A percentile compares a stretch with the other conserved stretches of the same genome.
Evolutionary conservation across 768 basidiomycete species (phyloP).

Genomic region (Baorangia bicolor): DNA sequence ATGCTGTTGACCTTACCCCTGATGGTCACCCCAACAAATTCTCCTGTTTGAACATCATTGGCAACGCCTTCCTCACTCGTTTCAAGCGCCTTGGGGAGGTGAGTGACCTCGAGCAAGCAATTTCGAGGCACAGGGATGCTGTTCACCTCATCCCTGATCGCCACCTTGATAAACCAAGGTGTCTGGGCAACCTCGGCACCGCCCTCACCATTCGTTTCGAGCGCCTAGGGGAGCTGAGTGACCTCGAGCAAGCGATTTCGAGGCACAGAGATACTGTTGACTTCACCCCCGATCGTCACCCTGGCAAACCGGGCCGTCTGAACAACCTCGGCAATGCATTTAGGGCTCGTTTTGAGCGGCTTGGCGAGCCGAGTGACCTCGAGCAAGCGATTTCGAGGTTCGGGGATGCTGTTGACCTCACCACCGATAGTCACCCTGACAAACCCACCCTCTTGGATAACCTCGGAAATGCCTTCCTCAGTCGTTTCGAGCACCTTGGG

Average conservation of each 20-base stretch:
- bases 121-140: not conserved
- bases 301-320: too few species aligned
- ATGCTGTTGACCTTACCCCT: not conserved
- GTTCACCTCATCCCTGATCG: not conserved
- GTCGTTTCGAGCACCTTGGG: too few species aligned
- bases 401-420: not conserved
- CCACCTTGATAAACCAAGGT: too few species aligned
- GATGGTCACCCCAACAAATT: not conserved
- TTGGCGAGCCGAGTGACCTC: too few species aligned
- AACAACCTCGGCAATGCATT: too few species aligned
- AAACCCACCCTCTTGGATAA: too few species aligned
- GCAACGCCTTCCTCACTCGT: not conserved
- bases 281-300: too few species aligned
- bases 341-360: too few species aligned
- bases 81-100: not conserved
- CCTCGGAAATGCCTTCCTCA: too few species aligned
- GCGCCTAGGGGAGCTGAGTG: not conserved
- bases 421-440: not conserved
- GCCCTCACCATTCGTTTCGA: too few species aligned
- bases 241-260: conserved; percentile 1
- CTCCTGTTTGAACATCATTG: too few species aligned
- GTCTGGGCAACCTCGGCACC: too few species aligned
- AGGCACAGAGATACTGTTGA: not conserved
- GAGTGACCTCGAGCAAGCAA: not conserved
- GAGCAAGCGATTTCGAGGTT: not conserved